A percentile compares a stretch with the other conserved stretches of the same genome.
Conservation (phyloP, 176 grass and related monocot genomes). For the Hordeum vulgare region MorexV3_pseudomolecules_assembly NC_058521.1:455186724-455187223, state of each 20-base stretch:
- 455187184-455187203: too few species aligned
- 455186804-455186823: constrained; percentile 4
- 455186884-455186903: too few species aligned
- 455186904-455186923: constrained; percentile 24
- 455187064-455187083: constrained; percentile 2
- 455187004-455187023: constrained; percentile 25
- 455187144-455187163: constrained; percentile 34
- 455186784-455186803: background rate
- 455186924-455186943: constrained; percentile 44
- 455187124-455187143: constrained; percentile 3
- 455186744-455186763: constrained; percentile 25
- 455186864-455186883: too few species aligned
- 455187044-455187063: too few species aligned
- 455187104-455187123: background rate
- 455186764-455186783: background rate
- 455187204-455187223: too few species aligned
- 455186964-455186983: constrained; percentile 3
- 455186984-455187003: constrained; percentile 30
- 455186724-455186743: constrained; percentile 20
- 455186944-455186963: constrained; percentile 2
- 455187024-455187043: constrained; percentile 24
- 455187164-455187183: too few species aligned
- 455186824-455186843: constrained; percentile 28
- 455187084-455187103: constrained; percentile 14
- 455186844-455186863: constrained; percentile 32